Conservation (phyloP, 2,329 filamentous ascomycete species). For the Ophiostoma triangulosporum region DNA sequence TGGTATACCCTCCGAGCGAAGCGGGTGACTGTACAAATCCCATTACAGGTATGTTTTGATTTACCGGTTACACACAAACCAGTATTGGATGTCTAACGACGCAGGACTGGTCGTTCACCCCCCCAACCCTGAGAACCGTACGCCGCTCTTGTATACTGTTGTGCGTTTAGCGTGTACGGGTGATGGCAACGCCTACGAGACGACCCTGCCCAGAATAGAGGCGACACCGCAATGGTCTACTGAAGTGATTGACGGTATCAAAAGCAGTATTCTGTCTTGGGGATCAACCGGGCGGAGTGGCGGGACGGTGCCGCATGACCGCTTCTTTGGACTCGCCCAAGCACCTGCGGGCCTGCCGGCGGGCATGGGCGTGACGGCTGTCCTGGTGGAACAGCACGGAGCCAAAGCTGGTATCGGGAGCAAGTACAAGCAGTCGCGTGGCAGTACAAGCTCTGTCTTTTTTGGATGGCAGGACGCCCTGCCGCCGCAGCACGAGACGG, state of each 20-base stretch:
- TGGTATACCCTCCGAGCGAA: not conserved
- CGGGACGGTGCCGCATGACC: slow-evolving; percentile 24
- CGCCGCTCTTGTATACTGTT: slow-evolving; percentile 35
- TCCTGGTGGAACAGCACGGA: slow-evolving; percentile 35
- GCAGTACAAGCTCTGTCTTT: slow-evolving; percentile 21
- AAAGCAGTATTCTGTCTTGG: not conserved
- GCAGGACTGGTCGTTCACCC: slow-evolving; percentile 27
- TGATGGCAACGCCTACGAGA: slow-evolving; percentile 21
- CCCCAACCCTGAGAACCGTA: slow-evolving; percentile 19
- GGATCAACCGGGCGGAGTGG: not conserved
- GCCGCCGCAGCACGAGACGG: slow-evolving; percentile 1
- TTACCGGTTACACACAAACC: not conserved
- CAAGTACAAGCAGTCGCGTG: not conserved
- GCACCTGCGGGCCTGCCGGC: slow-evolving; percentile 31
- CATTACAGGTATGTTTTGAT: slow-evolving; percentile 26
- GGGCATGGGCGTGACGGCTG: slow-evolving; percentile 29
- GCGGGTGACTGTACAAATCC: slow-evolving; percentile 25
- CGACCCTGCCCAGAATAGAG: not conserved
- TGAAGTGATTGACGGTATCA: not conserved
- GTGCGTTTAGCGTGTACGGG: slow-evolving; percentile 33
- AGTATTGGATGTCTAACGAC: no score
- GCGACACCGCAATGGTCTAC: slow-evolving; percentile 29
- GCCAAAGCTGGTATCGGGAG: slow-evolving; percentile 30
- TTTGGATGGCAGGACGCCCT: slow-evolving; percentile 20
- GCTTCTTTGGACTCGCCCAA: slow-evolving; percentile 39